Evolutionary conservation across 1,284 basidiomycete genomes (phyloP), one percentile per base, ranked within the genome.

Genomic region (Crepidotus sp.): DNA sequence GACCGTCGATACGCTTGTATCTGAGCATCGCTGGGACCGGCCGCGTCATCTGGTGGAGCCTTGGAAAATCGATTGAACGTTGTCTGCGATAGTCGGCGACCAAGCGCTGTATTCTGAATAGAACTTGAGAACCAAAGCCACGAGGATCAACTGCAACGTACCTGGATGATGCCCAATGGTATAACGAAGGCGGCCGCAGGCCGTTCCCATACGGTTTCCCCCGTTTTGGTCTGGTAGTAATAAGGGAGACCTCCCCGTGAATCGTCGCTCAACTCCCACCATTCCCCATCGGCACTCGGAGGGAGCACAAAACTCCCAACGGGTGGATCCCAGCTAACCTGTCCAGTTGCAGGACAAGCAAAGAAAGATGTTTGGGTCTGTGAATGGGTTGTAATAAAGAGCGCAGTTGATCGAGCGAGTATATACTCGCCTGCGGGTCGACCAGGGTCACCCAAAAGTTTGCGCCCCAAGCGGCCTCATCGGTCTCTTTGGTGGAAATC

Each of bases 251-350:
- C 83, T 42, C 78, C 46, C 10, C 42, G 31, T 15, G 77, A 73
- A 27, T 87, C 80, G 61, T 95, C 92, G 33, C 74, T 71, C 52
- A 96, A 73, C 62, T 96, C 91, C 90, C 92, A 95, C 92, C 92
- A 97, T 60, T 95, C 90, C 36, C 93, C 93, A 25, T 86, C 80
- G 3, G 77, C 71, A 49, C 73, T 85, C 6, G 88, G 85, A 18
- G 92, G 93, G 26, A 97, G 68, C 35, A 56, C 50, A 43, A 35
- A 47, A 35, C 36, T 42, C 31, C 50, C 49, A n/a, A 82, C 74
- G 4, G 91, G 91, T 3, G 90, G 80, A 57, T 91, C 85, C 92
- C 92, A 96, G 57, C 83, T 85, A 48, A 92, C 90, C 59, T 94
- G 80, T 9, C 92, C 92, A 14, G 88, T 87, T 0, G 89, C 79